Evolutionary conservation across 257 asterid species (phyloP).

Genomic region (Coffea eugenioides): DNA sequence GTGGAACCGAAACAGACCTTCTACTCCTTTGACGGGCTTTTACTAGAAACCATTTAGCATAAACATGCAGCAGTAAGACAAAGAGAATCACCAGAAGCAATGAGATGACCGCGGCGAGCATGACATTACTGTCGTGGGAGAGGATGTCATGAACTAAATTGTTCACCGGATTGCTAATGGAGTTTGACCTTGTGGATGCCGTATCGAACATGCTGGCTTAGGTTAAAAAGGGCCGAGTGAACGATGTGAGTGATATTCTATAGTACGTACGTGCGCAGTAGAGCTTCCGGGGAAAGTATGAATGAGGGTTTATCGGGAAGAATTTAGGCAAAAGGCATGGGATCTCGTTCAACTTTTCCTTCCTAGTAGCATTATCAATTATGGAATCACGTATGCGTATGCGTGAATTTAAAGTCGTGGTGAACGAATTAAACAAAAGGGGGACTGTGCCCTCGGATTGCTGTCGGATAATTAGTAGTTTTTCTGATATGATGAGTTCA

Average conservation of each 20-base stretch:
- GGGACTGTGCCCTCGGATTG: slow-evolving; percentile 8
- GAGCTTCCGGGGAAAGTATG: neutral
- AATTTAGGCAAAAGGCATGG: neutral
- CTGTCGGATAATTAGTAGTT: slow-evolving; percentile 7
- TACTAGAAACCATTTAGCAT: slow-evolving; percentile 37
- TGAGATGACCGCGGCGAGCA: slow-evolving; percentile 46
- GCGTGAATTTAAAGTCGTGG: slow-evolving; percentile 36
- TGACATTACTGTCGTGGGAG: slow-evolving; percentile 37
- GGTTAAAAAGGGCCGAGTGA: neutral
- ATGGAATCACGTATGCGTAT: slow-evolving; percentile 23
- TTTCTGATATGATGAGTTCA: neutral
- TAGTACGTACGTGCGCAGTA: neutral
- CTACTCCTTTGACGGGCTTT: slow-evolving; percentile 20
- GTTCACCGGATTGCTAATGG: neutral
- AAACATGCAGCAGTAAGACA: slow-evolving; percentile 36
- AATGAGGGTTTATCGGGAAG: slow-evolving; percentile 2
- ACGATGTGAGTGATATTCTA: neutral
- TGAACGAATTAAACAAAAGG: slow-evolving; percentile 13
- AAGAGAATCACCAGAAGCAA: slow-evolving; percentile 38
- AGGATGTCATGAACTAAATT: slow-evolving; percentile 20
- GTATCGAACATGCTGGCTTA: neutral
- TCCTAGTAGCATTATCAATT: neutral
- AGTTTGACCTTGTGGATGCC: neutral
- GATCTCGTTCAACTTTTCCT: slow-evolving; percentile 4
- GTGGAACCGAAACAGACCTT: slow-evolving; percentile 19